Evolutionary conservation across 1,284 basidiomycete species (phyloP).

Genomic region (Sparassis latifolia): DNA sequence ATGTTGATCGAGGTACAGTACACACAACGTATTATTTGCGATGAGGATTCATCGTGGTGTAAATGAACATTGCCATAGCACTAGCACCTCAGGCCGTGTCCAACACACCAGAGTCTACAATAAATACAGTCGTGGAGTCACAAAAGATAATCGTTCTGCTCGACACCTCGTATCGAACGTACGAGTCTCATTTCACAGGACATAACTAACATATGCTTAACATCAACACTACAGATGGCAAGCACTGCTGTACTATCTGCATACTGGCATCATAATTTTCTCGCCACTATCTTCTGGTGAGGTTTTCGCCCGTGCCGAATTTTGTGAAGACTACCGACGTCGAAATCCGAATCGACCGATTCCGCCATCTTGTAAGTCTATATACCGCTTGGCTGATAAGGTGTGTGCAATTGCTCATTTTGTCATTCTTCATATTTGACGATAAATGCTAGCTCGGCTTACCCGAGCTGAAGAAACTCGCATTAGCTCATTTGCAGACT

Average conservation of each 20-base stretch:
- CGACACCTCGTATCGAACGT: background rate
- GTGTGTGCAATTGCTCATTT: background rate
- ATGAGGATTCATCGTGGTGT: too few species aligned
- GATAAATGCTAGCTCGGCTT: conserved; percentile 7
- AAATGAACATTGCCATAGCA: background rate
- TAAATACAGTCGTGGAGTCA: background rate
- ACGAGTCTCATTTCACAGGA: background rate
- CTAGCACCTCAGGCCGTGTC: background rate
- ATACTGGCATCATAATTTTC: background rate
- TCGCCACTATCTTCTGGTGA: too few species aligned
- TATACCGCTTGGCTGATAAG: conserved; percentile 10
- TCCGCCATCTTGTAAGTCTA: conserved; percentile 8
- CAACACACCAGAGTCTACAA: background rate
- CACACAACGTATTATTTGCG: too few species aligned
- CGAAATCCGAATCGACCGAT: background rate
- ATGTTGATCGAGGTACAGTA: too few species aligned
- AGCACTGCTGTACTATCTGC: background rate
- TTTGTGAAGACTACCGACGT: too few species aligned
- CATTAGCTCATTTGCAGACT: conserved; percentile 10
- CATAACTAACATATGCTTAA: background rate
- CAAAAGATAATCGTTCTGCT: background rate
- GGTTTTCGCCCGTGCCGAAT: too few species aligned
- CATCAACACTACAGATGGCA: background rate
- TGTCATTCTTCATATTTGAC: background rate
- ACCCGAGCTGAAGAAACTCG: conserved; percentile 9